A percentile compares a stretch with the other conserved stretches of the same genome.
phyloP scores from a whole-genome alignment of 352 stramenopile species.

The Phytopythium litorale region DNA sequence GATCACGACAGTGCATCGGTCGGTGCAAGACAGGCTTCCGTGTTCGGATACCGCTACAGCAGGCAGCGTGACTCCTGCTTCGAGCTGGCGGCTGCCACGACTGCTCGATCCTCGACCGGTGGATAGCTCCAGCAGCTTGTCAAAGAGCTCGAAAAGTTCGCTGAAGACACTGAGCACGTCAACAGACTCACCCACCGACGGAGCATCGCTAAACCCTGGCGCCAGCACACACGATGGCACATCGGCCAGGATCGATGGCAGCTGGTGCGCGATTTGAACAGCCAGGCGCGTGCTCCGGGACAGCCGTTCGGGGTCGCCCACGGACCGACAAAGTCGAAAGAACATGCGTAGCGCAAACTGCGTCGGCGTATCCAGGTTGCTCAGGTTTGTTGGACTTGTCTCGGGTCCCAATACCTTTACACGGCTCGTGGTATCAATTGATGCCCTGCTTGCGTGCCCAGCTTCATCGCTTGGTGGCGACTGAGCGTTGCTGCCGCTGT shows the following conservation, averaged over 20 bases:
- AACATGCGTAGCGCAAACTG: conserved; percentile 72
- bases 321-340: conserved; percentile 54
- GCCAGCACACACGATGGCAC: conserved; percentile 57
- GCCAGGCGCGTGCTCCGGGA: conserved; percentile 28
- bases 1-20: conserved; percentile 32
- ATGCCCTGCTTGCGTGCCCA: neutral
- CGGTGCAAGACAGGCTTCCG: conserved; percentile 12
- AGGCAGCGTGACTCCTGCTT: neutral
- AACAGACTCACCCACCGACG: conserved; percentile 3
- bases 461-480: neutral
- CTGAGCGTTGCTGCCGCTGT: neutral
- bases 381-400: conserved; percentile 7
- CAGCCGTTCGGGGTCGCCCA: conserved; percentile 28
- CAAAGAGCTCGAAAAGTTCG: conserved; percentile 46
- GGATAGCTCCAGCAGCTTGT: conserved; percentile 23
- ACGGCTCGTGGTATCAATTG: neutral
- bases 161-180: conserved; percentile 43
- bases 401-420: neutral
- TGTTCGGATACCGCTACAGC: neutral
- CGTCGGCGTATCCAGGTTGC: conserved; percentile 44
- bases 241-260: conserved; percentile 52
- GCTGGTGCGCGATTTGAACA: conserved; percentile 38
- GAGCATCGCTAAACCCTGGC: conserved; percentile 27
- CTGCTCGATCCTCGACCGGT: neutral
- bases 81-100: neutral